These are phyloP conservation scores for Melaleuca quinquenervia DNA, from an alignment of 345 rosid genomes.

Conservation along the genomic window DNA sequence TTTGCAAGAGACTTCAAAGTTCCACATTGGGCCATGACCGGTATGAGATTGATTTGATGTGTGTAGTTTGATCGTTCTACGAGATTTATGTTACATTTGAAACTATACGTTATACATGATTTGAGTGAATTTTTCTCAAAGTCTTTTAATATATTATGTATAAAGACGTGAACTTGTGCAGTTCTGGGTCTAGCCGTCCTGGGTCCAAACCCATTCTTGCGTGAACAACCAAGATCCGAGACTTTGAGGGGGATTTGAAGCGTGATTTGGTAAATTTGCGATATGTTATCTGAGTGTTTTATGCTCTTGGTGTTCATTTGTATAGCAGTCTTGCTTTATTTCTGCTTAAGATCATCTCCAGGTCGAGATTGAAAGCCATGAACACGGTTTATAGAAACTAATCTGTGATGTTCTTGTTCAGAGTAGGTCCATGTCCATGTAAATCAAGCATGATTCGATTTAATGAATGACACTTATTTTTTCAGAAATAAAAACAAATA, in stretches of 20 bases:
- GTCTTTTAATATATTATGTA: too few species aligned
- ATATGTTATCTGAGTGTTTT: neutral
- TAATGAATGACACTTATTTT: rapidly evolving
- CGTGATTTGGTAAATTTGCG: neutral
- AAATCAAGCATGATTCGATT: neutral
- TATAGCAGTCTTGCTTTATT: neutral
- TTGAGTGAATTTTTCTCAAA: neutral
- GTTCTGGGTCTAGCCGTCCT: neutral
- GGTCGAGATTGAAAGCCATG: rapidly evolving
- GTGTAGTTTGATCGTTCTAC: neutral
- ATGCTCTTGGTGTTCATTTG: neutral
- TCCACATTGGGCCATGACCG: neutral
- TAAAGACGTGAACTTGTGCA: neutral
- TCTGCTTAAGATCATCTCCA: neutral
- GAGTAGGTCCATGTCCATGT: neutral
- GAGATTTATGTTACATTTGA: neutral
- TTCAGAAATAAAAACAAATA: too few species aligned
- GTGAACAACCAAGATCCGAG: neutral
- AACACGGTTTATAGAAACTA: rapidly evolving
- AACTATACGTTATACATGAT: neutral
- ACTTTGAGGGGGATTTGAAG: neutral
- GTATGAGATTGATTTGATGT: neutral
- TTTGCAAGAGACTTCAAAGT: rapidly evolving
- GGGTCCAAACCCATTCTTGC: neutral
- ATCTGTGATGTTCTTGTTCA: too few species aligned